Conservation (phyloP, 2,329 filamentous ascomycete genomes). For the Orbilia ellipsospora region DNA sequence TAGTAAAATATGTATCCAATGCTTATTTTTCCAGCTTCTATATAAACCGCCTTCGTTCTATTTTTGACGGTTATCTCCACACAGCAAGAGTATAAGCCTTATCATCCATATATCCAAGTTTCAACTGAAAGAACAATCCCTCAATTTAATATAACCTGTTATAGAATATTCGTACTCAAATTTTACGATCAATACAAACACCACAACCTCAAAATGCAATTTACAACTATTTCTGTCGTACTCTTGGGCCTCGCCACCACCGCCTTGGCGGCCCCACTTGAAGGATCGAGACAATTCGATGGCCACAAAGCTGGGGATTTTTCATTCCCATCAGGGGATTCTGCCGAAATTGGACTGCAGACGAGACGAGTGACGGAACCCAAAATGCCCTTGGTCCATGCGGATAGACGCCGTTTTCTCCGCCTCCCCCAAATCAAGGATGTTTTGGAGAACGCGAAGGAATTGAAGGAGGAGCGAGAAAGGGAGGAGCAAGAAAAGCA, state of each 20-base stretch:
- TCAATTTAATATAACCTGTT: background rate
- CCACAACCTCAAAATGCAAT: background rate
- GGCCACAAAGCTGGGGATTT: constrained; percentile 3
- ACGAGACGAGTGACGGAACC: background rate
- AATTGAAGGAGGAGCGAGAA: background rate
- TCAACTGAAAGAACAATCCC: background rate
- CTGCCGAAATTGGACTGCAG: background rate
- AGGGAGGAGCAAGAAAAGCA: background rate
- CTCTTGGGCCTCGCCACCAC: background rate
- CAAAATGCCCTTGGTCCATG: too few relatives aligned
- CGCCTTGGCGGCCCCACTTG: background rate
- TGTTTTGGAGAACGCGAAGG: background rate
- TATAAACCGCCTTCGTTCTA: too few relatives aligned
- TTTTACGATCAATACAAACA: background rate
- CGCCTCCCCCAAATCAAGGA: background rate
- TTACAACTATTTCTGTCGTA: background rate
- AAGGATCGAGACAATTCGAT: background rate
- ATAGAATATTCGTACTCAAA: background rate
- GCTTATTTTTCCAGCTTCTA: too few relatives aligned
- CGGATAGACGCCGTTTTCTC: background rate
- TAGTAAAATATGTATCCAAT: too few relatives aligned
- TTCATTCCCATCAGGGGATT: background rate
- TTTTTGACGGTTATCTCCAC: too few relatives aligned
- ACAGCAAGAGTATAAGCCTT: too few relatives aligned
- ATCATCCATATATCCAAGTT: too few relatives aligned